Percentiles rank a stretch among this genome's conserved stretches.
These are phyloP conservation scores for Kodamaea laetipori DNA, from an alignment of 805 yeast species.

Conservation along the genomic window DNA sequence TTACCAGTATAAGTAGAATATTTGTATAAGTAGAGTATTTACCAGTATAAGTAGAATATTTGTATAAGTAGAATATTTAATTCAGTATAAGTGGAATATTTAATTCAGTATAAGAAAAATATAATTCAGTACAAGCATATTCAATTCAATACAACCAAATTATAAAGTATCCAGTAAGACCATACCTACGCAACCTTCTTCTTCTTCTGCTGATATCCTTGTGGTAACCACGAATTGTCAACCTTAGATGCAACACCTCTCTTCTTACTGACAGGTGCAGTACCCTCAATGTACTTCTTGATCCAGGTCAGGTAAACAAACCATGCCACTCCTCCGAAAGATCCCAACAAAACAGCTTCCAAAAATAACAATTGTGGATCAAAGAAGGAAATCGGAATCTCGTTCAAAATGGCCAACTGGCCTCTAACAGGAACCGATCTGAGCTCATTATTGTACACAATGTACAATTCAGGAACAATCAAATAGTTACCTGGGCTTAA, in stretches of 20 bases:
- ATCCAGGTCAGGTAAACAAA: conserved; percentile 47
- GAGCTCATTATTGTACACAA: conserved; percentile 50
- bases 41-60: too few relatives aligned
- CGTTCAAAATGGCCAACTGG: conserved; percentile 59
- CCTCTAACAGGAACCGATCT: conserved; percentile 59
- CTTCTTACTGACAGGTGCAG: conserved; percentile 32
- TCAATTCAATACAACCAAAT: too few relatives aligned
- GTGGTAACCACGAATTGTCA: conserved; percentile 16
- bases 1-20: too few relatives aligned
- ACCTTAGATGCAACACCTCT: neutral
- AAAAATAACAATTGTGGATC: conserved; percentile 72
- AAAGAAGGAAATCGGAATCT: conserved; percentile 66
- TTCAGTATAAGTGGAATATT: too few relatives aligned
- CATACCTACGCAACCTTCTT: neutral
- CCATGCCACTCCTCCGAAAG: conserved; percentile 43
- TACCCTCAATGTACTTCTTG: conserved; percentile 43
- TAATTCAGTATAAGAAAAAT: too few relatives aligned
- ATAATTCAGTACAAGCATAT: too few relatives aligned
- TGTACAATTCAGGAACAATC: conserved; percentile 60
- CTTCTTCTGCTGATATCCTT: conserved; percentile 10
- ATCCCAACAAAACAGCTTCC: conserved; percentile 51
- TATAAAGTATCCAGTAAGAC: too few relatives aligned
- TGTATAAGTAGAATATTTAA: too few relatives aligned
- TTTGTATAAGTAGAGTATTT: too few relatives aligned
- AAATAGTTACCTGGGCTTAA: conserved; percentile 58